Conservation (phyloP, 2,329 filamentous ascomycete species). For the Colletotrichum chrysophilum region DNA sequence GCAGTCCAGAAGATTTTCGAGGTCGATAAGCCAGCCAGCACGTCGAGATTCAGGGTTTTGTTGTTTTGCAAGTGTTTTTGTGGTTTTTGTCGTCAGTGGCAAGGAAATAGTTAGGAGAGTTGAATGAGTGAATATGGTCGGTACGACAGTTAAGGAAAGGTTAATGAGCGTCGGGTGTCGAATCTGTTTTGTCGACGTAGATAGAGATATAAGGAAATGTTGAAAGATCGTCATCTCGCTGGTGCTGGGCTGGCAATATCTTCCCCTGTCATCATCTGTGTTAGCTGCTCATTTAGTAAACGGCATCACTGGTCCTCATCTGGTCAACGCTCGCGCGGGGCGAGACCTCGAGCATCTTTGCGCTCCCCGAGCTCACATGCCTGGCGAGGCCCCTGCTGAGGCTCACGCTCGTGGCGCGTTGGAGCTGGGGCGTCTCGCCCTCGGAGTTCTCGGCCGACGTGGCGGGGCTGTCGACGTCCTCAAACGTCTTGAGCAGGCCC, state of each 20-base stretch:
- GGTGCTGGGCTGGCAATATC: conserved; percentile 9
- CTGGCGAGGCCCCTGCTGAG: conserved; percentile 69
- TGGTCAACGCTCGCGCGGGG: conserved; percentile 58
- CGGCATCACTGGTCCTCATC: background rate
- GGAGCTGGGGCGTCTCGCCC: conserved; percentile 45
- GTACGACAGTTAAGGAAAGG: conserved; percentile 15
- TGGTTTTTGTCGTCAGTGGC: conserved; percentile 22
- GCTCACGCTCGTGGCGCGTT: conserved; percentile 75
- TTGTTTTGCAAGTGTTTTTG: conserved; percentile 21
- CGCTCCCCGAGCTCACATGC: conserved; percentile 80
- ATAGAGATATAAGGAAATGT: conserved; percentile 7
- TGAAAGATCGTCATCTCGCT: conserved; percentile 13
- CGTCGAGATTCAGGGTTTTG: background rate
- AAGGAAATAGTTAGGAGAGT: conserved; percentile 31
- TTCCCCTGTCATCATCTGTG: background rate
- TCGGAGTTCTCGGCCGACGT: conserved; percentile 31
- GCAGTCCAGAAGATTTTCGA: background rate
- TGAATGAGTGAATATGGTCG: conserved; percentile 38
- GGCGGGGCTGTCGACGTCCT: conserved; percentile 31
- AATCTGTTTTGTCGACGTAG: background rate
- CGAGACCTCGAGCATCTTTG: conserved; percentile 73
- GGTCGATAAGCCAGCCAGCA: conserved; percentile 6
- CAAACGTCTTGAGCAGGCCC: conserved; percentile 51
- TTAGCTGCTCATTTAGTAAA: background rate
- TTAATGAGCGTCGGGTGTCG: background rate